Conservation (phyloP, 2,329 filamentous ascomycete species). For the Colletotrichum shisoi region DNA sequence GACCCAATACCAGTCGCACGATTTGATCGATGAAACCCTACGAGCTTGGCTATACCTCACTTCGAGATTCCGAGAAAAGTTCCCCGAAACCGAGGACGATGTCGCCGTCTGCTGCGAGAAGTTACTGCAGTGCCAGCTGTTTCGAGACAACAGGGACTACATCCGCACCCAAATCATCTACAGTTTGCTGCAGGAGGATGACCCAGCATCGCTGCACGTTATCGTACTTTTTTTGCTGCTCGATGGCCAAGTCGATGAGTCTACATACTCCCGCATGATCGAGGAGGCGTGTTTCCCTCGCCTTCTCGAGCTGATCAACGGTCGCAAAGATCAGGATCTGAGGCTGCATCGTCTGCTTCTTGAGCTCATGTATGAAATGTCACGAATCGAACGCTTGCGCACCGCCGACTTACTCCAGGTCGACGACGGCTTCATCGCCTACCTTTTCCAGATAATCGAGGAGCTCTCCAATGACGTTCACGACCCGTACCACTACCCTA, state of each 20-base stretch:
- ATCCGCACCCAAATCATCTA: conserved; percentile 93
- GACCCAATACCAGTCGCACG: conserved; percentile 59
- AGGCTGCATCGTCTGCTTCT: conserved; percentile 81
- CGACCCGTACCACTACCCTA: conserved; percentile 94
- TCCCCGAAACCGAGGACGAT: conserved; percentile 78
- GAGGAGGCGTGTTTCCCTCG: conserved; percentile 83
- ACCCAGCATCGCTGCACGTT: conserved; percentile 78
- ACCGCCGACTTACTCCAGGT: conserved; percentile 78
- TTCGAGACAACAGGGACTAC: conserved; percentile 78
- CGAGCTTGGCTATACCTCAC: conserved; percentile 84
- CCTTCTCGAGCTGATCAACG: conserved; percentile 81
- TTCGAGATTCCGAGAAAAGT: conserved; percentile 76
- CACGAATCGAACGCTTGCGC: conserved; percentile 83
- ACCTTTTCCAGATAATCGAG: conserved; percentile 88
- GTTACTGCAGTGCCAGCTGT: conserved; percentile 79
- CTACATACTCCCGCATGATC: conserved; percentile 86
- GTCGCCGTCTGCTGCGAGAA: conserved; percentile 80
- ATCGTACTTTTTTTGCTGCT: conserved; percentile 85
- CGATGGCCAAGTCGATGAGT: conserved; percentile 81
- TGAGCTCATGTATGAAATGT: conserved; percentile 95
- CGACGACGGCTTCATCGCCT: conserved; percentile 81
- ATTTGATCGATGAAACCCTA: conserved; percentile 80
- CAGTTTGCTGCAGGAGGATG: conserved; percentile 89
- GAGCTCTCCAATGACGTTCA: conserved; percentile 83
- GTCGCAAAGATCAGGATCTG: conserved; percentile 69